A percentile compares a stretch with the other conserved stretches of the same genome.
Evolutionary conservation across 768 basidiomycete genomes (phyloP).

Genomic region (Mycena haematopus): DNA sequence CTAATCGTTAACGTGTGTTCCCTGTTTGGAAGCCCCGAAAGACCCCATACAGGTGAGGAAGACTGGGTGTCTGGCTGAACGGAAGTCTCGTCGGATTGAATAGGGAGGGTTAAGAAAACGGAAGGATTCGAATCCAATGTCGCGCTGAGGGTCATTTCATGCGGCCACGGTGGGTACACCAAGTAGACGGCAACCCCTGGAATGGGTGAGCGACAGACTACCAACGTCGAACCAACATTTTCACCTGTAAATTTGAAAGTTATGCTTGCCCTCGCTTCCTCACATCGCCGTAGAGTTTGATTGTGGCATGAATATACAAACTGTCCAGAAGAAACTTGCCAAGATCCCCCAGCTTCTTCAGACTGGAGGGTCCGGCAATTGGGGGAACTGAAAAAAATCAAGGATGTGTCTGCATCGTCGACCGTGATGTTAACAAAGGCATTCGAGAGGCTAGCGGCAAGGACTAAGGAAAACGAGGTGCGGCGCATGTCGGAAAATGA

Average conservation of each 20-base stretch:
- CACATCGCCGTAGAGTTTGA: constrained; percentile 13
- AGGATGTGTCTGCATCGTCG: constrained; percentile 2
- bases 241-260: constrained; percentile 16
- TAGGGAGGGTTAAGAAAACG: background rate
- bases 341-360: constrained; percentile 3
- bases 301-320: constrained; percentile 17
- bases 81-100: background rate
- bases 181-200: constrained; percentile 15
- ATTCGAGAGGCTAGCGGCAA: constrained; percentile 9
- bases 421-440: constrained; percentile 19
- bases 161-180: constrained; percentile 17
- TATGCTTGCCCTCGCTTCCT: constrained; percentile 1
- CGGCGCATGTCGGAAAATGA: constrained; percentile 14
- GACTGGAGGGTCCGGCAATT: constrained; percentile 4
- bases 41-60: constrained; percentile 11
- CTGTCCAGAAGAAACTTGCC: constrained; percentile 13
- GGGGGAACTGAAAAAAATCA: background rate
- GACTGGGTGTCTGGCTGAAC: background rate
- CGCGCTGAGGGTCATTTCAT: constrained; percentile 10
- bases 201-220: background rate
- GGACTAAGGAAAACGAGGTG: constrained; percentile 2
- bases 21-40: constrained; percentile 17
- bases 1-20: constrained; percentile 15
- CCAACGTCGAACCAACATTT: background rate
- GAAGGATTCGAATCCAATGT: constrained; percentile 12